Percentiles rank a stretch among this genome's conserved stretches.
Evolutionary conservation across 768 basidiomycete species (phyloP).

Genomic region (Leucosporidium scottii): DNA sequence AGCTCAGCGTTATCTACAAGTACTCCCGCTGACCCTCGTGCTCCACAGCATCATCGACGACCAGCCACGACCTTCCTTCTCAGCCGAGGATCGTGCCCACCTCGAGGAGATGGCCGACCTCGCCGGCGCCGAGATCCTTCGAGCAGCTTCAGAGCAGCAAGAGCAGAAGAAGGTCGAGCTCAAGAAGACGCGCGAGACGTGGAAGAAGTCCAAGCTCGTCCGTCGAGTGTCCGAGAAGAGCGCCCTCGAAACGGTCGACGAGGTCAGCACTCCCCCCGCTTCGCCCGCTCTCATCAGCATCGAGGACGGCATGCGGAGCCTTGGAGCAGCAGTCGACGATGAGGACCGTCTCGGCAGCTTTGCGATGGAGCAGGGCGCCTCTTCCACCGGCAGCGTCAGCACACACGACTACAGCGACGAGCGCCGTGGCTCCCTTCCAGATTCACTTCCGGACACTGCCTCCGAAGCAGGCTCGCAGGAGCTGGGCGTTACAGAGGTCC

Average conservation of each 20-base stretch:
- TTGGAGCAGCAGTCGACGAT: background rate
- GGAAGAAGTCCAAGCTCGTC: slow-evolving; percentile 16
- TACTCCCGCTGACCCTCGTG: background rate
- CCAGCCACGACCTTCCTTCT: slow-evolving; percentile 5
- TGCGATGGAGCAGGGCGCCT: too few relatives aligned
- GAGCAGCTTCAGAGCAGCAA: slow-evolving; percentile 1
- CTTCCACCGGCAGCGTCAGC: slow-evolving; percentile 4
- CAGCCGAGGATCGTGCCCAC: slow-evolving; percentile 10
- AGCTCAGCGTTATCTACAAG: background rate
- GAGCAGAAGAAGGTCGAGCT: background rate
- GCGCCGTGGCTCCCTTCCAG: too few relatives aligned
- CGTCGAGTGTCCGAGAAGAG: background rate
- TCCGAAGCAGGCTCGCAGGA: background rate
- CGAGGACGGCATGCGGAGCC: slow-evolving; percentile 7
- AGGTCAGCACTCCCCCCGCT: slow-evolving; percentile 18
- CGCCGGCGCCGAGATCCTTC: slow-evolving; percentile 20
- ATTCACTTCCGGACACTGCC: too few relatives aligned
- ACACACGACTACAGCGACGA: too few relatives aligned
- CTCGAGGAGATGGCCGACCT: slow-evolving; percentile 19
- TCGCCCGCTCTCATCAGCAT: slow-evolving; percentile 14
- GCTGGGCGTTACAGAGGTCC: slow-evolving; percentile 2
- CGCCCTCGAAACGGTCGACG: slow-evolving; percentile 23
- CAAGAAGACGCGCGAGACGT: slow-evolving; percentile 9
- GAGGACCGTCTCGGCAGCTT: too few relatives aligned
- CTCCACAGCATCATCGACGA: slow-evolving; percentile 29